Conservation (phyloP, 2,329 filamentous ascomycete genomes). For the Colletotrichum viniferum region DNA sequence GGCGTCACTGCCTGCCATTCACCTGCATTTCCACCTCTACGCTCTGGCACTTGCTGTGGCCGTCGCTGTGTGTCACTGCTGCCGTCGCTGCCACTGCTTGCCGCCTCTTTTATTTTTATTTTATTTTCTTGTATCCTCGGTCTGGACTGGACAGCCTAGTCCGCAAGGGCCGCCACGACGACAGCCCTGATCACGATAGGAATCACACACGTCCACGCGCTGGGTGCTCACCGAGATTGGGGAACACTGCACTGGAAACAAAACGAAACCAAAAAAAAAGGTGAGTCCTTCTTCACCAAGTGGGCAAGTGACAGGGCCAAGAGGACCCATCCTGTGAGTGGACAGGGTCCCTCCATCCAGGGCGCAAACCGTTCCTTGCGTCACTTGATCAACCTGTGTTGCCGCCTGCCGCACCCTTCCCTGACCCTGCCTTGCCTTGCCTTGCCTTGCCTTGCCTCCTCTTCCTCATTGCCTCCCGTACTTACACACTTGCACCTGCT, state of each 20-base stretch:
- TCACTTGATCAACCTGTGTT: constrained; percentile 14
- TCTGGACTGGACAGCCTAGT: not conserved
- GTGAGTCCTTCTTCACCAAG: not conserved
- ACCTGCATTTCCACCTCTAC: not conserved
- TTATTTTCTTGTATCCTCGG: not conserved
- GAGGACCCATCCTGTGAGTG: not conserved
- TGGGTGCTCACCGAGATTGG: not conserved
- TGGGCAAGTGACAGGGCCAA: constrained; percentile 3
- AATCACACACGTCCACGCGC: not conserved
- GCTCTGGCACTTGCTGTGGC: not conserved
- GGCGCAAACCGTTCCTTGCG: constrained; percentile 18
- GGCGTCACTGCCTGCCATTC: not conserved
- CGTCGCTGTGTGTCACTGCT: not conserved
- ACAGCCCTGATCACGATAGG: not conserved
- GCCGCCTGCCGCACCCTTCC: not conserved
- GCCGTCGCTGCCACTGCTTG: not conserved
- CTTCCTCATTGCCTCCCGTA: not conserved
- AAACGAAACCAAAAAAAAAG: not conserved
- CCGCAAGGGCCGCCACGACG: not conserved
- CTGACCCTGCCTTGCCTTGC: constrained; percentile 1
- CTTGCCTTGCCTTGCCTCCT: not conserved
- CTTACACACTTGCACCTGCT: constrained; percentile 2
- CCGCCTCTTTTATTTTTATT: not conserved
- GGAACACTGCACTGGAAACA: not conserved
- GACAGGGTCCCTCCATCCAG: not conserved